Evolutionary conservation across 2,329 filamentous ascomycete species (phyloP), one percentile per base, ranked within the genome.

Genomic region (Colletotrichum ledebouriae): DNA sequence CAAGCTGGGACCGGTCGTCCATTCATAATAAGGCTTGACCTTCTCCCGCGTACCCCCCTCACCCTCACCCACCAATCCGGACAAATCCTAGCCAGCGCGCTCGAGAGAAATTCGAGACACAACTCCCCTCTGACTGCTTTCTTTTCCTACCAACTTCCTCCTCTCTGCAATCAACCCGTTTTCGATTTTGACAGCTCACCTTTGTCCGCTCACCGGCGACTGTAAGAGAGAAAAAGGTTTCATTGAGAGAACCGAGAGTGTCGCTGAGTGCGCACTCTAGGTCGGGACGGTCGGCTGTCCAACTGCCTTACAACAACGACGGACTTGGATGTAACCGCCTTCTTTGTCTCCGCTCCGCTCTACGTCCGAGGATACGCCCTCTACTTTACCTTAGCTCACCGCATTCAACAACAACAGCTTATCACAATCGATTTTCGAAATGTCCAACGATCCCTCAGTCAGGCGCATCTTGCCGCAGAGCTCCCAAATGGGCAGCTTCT

Each of bases 401-500:
- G 61, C 61, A 59, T 42, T 22, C 55, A 44, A 22, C 65, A 59
- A 50, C 41, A 29, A 17, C 65, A 55, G 59, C 62, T 52, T 44
- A 37, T 13, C 55, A 46, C 65, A 42, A 55, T 10, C 20, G 53
- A 11, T 56, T 22, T 44, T 71, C 72, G 75, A 72, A 75, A 91
- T 92, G 89, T 86, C 89, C 73, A 85, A 86, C 80, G 89, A 92
- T 78, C 84, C 86, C 70, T 82, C 85, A 65, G 84, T 85, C 73
- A 85, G 89, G 75, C 87, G 86, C 76, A 83, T 91, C 72, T 80
- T 92, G 77, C 89, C 89, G 41, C 90, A 92, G 77, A 90, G 84
- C 76, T 84, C 86, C 52, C 87, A 89, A 76, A 90, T 94, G 88
- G 90, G 90, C 78, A 89, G 87, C 75, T 95, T 94, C 80, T 88